These are phyloP conservation scores for Claviceps humidiphila DNA, from an alignment of 2,329 filamentous ascomycete species.

Conservation along the genomic window DNA sequence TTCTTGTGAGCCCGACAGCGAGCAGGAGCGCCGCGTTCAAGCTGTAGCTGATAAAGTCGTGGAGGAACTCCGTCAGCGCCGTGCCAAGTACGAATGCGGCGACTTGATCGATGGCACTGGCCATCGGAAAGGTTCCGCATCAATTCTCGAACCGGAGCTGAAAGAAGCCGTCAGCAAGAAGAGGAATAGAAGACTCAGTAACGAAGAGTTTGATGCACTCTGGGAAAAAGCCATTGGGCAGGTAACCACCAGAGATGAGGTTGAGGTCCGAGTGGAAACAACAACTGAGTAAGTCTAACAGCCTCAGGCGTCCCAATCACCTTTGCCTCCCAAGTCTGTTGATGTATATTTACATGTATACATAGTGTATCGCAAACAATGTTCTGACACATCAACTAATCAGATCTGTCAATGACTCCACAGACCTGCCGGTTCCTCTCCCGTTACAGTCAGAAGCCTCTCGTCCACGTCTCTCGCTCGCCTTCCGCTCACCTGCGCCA, in stretches of 20 bases:
- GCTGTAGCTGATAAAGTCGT: constrained; percentile 78
- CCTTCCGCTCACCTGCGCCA: constrained; percentile 71
- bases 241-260: constrained; percentile 49
- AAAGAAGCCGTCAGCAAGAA: constrained; percentile 65
- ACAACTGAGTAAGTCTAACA: constrained; percentile 36
- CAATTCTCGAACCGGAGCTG: constrained; percentile 55
- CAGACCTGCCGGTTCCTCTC: constrained; percentile 56
- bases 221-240: constrained; percentile 65
- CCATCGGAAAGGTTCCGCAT: constrained; percentile 42
- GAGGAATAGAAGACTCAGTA: constrained; percentile 69
- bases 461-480: constrained; percentile 81
- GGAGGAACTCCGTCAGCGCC: constrained; percentile 70
- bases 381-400: constrained; percentile 63
- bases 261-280: constrained; percentile 29
- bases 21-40: constrained; percentile 77
- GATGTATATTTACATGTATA: no score
- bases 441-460: constrained; percentile 51
- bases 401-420: constrained; percentile 61
- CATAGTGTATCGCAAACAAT: constrained; percentile 5
- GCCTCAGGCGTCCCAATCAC: constrained; percentile 7
- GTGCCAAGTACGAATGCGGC: constrained; percentile 85
- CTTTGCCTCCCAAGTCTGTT: not conserved
- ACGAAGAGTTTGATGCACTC: constrained; percentile 84
- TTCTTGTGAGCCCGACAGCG: constrained; percentile 87
- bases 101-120: constrained; percentile 51